phyloP scores from a whole-genome alignment of 2,329 filamentous ascomycete genomes.

The Penicillium sp. region DNA sequence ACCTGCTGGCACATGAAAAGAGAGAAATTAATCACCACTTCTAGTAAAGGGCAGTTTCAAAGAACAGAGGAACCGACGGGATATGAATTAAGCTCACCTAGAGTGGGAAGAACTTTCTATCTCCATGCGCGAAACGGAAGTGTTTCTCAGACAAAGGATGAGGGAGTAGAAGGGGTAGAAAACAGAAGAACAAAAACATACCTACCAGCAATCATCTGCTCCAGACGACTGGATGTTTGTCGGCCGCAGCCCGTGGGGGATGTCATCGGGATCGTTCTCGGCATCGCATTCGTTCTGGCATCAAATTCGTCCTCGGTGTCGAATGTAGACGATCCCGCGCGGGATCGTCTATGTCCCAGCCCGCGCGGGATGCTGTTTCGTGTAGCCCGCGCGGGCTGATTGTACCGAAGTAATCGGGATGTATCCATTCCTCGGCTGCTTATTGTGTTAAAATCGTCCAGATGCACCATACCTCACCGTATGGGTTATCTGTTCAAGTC shows the following conservation, averaged over 20 bases:
- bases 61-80: background rate
- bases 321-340: no score
- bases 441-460: background rate
- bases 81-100: background rate
- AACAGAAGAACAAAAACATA: no score
- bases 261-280: no score
- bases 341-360: no score
- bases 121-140: background rate
- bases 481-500: background rate
- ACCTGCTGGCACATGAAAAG: background rate
- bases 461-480: background rate
- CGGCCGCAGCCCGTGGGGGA: no score
- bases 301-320: no score
- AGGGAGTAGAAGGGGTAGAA: background rate
- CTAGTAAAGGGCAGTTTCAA: background rate
- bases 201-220: background rate
- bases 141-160: background rate
- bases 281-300: no score
- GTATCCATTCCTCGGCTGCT: no score
- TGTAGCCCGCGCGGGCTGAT: no score
- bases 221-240: background rate
- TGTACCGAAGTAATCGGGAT: no score
- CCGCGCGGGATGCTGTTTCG: no score
- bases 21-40: background rate
- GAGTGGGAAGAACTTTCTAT: background rate